phyloP scores from a whole-genome alignment of 2,329 filamentous ascomycete species.

The Scytalidium lignicola region DNA sequence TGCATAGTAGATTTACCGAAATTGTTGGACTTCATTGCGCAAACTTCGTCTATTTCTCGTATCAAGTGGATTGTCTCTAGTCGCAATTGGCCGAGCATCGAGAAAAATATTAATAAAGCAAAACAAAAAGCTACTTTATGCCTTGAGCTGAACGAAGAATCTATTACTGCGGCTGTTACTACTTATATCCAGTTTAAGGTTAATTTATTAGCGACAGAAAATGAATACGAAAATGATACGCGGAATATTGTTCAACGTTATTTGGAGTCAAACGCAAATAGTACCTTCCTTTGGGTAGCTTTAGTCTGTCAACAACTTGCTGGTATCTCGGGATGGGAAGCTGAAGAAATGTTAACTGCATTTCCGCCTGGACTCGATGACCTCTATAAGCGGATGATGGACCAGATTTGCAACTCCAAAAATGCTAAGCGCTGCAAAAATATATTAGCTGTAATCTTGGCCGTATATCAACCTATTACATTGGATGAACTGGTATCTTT shows the following conservation, averaged over 20 bases:
- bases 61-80: conserved; percentile 41
- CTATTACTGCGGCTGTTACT: conserved; percentile 29
- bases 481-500: conserved; percentile 27
- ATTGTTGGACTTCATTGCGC: conserved; percentile 33
- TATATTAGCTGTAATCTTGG: conserved; percentile 25
- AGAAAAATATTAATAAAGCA: conserved; percentile 23
- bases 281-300: too few species aligned
- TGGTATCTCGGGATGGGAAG: conserved; percentile 10
- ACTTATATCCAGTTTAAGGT: conserved; percentile 34
- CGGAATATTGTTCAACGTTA: conserved; percentile 10
- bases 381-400: conserved; percentile 35
- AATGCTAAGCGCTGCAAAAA: conserved; percentile 26
- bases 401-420: conserved; percentile 23
- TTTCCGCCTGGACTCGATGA: conserved; percentile 28
- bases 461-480: conserved; percentile 32
- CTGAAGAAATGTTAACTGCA: conserved; percentile 13
- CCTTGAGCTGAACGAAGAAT: conserved; percentile 33
- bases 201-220: conserved; percentile 16
- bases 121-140: conserved; percentile 21
- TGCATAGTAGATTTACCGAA: conserved; percentile 16
- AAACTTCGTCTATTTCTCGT: conserved; percentile 10
- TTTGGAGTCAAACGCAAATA: conserved; percentile 7
- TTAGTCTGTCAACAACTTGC: conserved; percentile 10
- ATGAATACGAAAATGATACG: too few species aligned
- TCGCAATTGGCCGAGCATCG: conserved; percentile 35